phyloP scores from a whole-genome alignment of 139 green algal species.

The Diplosphaera chodatii region DNA sequence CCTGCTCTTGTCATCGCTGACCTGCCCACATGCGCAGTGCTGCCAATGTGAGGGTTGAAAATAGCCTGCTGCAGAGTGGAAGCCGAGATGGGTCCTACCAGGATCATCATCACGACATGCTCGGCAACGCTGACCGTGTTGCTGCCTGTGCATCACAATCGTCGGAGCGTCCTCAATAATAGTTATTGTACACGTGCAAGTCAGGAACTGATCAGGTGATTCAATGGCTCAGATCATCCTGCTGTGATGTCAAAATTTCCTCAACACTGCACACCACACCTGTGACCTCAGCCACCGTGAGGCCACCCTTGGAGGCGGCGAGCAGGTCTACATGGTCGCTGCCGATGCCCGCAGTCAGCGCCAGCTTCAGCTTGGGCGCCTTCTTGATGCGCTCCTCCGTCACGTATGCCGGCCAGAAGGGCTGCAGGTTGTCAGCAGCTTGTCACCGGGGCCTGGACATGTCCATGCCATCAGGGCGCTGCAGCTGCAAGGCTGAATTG shows the following conservation, averaged over 20 bases:
- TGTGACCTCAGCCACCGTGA: constrained; percentile 27
- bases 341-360: constrained; percentile 20
- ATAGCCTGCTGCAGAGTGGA: background rate
- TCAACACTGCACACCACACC: background rate
- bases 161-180: too few relatives aligned
- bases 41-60: too few relatives aligned
- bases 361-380: constrained; percentile 17
- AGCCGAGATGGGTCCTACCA: background rate
- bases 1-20: too few relatives aligned
- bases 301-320: constrained; percentile 14
- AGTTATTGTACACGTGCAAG: too few relatives aligned
- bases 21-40: too few relatives aligned
- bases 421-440: background rate
- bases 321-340: constrained; percentile 21
- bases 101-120: constrained; percentile 2
- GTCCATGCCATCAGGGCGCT: too few relatives aligned
- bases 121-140: background rate
- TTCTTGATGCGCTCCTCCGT: constrained; percentile 9
- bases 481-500: too few relatives aligned
- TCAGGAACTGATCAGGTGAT: too few relatives aligned
- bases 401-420: constrained; percentile 4
- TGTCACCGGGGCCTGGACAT: too few relatives aligned
- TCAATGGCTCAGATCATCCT: too few relatives aligned
- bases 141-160: constrained; percentile 15
- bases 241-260: too few relatives aligned